A percentile compares a stretch with the other conserved stretches of the same genome.
phyloP scores from a whole-genome alignment of 1,284 basidiomycete species.

The Wolfiporia cocos region DNA sequence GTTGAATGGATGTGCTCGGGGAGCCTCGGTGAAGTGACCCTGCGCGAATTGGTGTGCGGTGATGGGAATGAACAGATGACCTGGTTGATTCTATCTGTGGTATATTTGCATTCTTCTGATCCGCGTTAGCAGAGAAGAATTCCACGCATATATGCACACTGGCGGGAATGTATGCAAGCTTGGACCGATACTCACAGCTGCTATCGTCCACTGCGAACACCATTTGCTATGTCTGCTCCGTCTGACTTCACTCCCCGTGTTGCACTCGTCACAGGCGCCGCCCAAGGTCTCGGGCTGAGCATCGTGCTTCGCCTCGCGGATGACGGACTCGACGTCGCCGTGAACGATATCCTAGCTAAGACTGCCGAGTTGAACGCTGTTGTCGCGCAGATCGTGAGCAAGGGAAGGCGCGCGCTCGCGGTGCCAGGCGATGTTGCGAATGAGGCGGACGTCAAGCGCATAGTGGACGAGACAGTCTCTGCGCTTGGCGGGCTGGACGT shows the following conservation, averaged over 20 bases:
- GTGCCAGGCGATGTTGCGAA: constrained; percentile 9
- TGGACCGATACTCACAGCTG: no score
- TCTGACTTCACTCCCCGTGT: constrained; percentile 2
- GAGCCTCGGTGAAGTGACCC: no score
- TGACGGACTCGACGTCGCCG: constrained; percentile 19
- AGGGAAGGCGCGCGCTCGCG: constrained; percentile 10
- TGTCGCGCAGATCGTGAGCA: constrained; percentile 10
- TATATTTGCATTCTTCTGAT: no score
- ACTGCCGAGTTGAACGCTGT: constrained; percentile 7
- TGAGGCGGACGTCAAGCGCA: constrained; percentile 8
- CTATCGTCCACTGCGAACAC: no score
- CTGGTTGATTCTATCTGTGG: no score
- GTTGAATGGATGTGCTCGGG: no score
- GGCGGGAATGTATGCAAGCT: no score
- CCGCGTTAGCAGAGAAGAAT: no score
- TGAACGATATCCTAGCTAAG: constrained; percentile 16
- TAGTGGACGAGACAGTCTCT: constrained; percentile 6
- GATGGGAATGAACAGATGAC: no score
- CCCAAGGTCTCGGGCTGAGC: constrained; percentile 7
- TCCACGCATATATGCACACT: no score
- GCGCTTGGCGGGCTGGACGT: constrained; percentile 9
- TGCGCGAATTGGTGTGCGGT: no score
- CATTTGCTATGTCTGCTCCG: no score
- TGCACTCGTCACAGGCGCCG: constrained; percentile 10
- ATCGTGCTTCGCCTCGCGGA: constrained; percentile 16